Evolutionary conservation across 805 yeast genomes (phyloP).

Genomic region (Yarrowia sp.): DNA sequence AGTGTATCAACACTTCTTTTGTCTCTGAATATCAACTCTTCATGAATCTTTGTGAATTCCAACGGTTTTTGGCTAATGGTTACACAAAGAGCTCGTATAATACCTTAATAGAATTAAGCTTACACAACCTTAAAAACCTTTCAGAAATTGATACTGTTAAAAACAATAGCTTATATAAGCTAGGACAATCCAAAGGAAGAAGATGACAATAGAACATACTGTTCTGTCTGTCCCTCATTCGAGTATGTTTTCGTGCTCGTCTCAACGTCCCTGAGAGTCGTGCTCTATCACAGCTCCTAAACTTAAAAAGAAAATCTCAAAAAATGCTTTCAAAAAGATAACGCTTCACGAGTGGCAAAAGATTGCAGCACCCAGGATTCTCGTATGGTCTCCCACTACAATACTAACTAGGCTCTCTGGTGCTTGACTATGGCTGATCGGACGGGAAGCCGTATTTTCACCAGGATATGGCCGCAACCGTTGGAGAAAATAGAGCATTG

Average conservation of each 20-base stretch:
- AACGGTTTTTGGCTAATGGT: too few species aligned
- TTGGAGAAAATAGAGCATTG: not conserved
- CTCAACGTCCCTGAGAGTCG: too few species aligned
- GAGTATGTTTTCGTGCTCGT: too few species aligned
- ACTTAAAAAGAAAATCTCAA: not conserved
- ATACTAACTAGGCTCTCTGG: slow-evolving; percentile 22
- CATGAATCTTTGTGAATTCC: too few species aligned
- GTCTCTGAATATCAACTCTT: too few species aligned
- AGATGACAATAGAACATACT: too few species aligned
- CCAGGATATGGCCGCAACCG: slow-evolving; percentile 20
- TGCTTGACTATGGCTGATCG: slow-evolving; percentile 20
- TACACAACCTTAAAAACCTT: not conserved
- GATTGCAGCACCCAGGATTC: slow-evolving; percentile 23
- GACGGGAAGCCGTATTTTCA: slow-evolving; percentile 22
- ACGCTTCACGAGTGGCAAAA: not conserved
- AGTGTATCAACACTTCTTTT: too few species aligned
- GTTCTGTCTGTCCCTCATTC: too few species aligned
- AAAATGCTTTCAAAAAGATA: not conserved
- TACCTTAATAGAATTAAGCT: not conserved
- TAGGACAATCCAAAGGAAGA: too few species aligned
- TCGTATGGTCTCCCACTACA: slow-evolving; percentile 23
- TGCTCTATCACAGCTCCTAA: too few species aligned
- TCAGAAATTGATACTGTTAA: too few species aligned
- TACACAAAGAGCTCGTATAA: not conserved
- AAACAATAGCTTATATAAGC: too few species aligned